phyloP scores from a whole-genome alignment of 805 yeast species.

The Alloascoidea hylecoeti region DNA sequence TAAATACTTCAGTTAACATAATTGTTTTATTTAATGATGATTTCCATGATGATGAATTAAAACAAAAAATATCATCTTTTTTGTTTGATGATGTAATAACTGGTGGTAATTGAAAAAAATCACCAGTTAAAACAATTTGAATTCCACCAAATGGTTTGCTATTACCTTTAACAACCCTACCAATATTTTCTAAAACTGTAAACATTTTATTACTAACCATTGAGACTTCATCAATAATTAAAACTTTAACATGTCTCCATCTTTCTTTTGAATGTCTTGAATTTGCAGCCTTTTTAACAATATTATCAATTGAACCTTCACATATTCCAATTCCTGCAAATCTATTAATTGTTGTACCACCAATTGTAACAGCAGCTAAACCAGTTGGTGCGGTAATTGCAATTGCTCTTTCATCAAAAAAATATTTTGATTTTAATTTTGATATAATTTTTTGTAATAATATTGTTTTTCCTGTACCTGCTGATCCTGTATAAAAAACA shows the following conservation, averaged over 20 bases:
- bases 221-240: conserved; percentile 66
- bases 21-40: conserved; percentile 40
- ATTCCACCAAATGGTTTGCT: conserved; percentile 69
- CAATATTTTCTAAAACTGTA: conserved; percentile 50
- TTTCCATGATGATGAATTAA: conserved; percentile 53
- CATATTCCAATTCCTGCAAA: conserved; percentile 73
- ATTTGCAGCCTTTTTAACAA: conserved; percentile 38
- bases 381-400: conserved; percentile 83
- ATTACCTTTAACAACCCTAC: conserved; percentile 6
- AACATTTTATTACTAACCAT: conserved; percentile 65
- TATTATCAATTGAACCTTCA: conserved; percentile 27
- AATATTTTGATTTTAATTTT: conserved; percentile 29
- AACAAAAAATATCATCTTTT: conserved; percentile 34
- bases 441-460: conserved; percentile 47
- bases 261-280: conserved; percentile 31
- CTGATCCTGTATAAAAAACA: conserved; percentile 70
- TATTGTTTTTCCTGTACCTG: conserved; percentile 81
- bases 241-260: conserved; percentile 44
- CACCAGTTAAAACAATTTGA: conserved; percentile 66
- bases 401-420: conserved; percentile 30
- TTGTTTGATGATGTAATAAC: conserved; percentile 24
- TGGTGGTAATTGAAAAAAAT: conserved; percentile 75
- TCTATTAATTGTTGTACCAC: conserved; percentile 67
- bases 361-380: conserved; percentile 68
- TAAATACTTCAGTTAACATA: conserved; percentile 48